These are phyloP conservation scores for Sugiyamaella smithiae DNA, from an alignment of 805 yeast genomes.

Conservation along the genomic window DNA sequence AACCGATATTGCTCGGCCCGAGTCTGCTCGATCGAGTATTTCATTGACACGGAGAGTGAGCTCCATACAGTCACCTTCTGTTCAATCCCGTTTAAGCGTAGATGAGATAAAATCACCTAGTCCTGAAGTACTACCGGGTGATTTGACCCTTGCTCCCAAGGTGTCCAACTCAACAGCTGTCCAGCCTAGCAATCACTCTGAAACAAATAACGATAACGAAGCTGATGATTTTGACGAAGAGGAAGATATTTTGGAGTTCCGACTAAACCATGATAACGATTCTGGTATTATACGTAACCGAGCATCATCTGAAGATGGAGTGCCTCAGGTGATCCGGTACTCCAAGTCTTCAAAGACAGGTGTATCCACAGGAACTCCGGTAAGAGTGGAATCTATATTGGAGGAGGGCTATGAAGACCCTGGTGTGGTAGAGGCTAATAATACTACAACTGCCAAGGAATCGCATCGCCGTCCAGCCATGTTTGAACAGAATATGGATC, in stretches of 20 bases:
- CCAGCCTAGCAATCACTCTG: too few species aligned
- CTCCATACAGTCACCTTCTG: neutral
- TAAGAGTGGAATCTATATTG: neutral
- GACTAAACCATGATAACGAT: conserved; percentile 29
- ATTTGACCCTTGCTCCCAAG: neutral
- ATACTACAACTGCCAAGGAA: too few species aligned
- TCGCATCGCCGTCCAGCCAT: neutral
- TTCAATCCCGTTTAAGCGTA: neutral
- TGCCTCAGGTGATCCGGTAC: conserved; percentile 24
- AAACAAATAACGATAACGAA: too few species aligned
- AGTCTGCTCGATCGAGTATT: neutral
- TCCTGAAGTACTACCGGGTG: neutral
- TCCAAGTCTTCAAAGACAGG: conserved; percentile 11
- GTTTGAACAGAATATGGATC: neutral
- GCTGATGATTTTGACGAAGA: conserved; percentile 23
- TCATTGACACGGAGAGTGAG: neutral
- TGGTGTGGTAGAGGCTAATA: too few species aligned
- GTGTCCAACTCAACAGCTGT: too few species aligned
- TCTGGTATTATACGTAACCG: conserved; percentile 26
- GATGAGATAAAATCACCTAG: neutral
- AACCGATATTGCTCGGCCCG: conserved; percentile 2
- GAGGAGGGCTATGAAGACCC: too few species aligned
- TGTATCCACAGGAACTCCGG: neutral
- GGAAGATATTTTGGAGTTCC: conserved; percentile 38
- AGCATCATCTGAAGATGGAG: conserved; percentile 16